Conservation (phyloP, 192 early-diverging fungal genomes). For the Coemansia sp. region DNA sequence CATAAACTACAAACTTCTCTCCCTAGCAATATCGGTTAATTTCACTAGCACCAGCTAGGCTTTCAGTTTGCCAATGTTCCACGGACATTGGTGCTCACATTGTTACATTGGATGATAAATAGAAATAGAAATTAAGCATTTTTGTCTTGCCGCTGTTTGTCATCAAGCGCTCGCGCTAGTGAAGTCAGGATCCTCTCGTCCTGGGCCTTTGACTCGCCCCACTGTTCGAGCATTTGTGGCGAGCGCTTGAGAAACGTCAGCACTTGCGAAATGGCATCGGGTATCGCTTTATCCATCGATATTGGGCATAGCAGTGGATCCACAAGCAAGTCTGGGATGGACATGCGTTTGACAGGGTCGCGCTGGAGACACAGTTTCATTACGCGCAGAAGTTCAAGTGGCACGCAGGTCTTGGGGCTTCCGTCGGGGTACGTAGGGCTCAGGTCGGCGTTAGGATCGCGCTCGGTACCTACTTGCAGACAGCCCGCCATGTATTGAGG, state of each 20-base stretch:
- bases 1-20: too few relatives aligned
- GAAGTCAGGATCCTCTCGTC: constrained; percentile 36
- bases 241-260: constrained; percentile 39
- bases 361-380: constrained; percentile 71
- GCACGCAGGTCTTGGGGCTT: constrained; percentile 37
- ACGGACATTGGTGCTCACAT: too few relatives aligned
- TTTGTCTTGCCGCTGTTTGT: constrained; percentile 22
- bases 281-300: constrained; percentile 37
- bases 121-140: neutral
- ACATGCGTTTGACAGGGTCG: constrained; percentile 62
- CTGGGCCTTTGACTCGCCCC: constrained; percentile 43
- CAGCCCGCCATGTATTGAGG: constrained; percentile 50
- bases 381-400: constrained; percentile 58
- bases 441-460: constrained; percentile 30
- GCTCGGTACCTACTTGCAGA: constrained; percentile 30
- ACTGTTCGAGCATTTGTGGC: constrained; percentile 46
- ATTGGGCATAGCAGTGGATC: constrained; percentile 63
- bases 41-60: too few relatives aligned
- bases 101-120: too few relatives aligned
- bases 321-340: constrained; percentile 66
- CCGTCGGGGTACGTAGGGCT: constrained; percentile 15
- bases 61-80: too few relatives aligned
- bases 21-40: too few relatives aligned
- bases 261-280: constrained; percentile 44
- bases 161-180: constrained; percentile 22